These are phyloP conservation scores for Termitomyces sp. DNA, from an alignment of 768 basidiomycete genomes.

Conservation along the genomic window DNA sequence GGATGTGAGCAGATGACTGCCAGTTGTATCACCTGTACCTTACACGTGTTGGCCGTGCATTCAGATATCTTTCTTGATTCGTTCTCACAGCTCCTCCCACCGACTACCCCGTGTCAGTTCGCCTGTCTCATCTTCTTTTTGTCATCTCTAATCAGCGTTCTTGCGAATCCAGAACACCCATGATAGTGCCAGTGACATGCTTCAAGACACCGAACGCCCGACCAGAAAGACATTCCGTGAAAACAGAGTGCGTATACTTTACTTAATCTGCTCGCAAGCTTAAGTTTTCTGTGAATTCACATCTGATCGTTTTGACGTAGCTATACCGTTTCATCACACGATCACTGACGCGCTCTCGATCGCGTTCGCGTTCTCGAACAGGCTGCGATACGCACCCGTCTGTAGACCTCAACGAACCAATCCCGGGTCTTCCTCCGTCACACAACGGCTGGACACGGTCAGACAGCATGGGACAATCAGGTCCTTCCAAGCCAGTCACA, in stretches of 20 bases:
- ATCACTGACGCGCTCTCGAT: constrained; percentile 50
- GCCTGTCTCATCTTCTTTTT: neutral
- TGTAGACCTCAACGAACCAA: constrained; percentile 15
- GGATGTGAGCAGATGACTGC: constrained; percentile 25
- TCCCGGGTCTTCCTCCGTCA: constrained; percentile 17
- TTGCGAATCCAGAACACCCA: constrained; percentile 3
- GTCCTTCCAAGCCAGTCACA: constrained; percentile 40
- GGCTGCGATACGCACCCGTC: constrained; percentile 15
- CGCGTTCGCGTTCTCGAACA: constrained; percentile 50
- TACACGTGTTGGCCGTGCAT: constrained; percentile 42
- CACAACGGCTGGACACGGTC: constrained; percentile 9
- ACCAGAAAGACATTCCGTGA: constrained; percentile 38
- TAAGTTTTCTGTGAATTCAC: constrained; percentile 4
- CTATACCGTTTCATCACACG: constrained; percentile 55
- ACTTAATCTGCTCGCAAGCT: constrained; percentile 2
- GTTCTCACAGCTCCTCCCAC: constrained; percentile 32
- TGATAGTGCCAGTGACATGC: constrained; percentile 14
- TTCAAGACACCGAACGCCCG: constrained; percentile 31
- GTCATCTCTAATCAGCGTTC: neutral
- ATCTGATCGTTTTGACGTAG: constrained; percentile 27
- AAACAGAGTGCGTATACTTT: constrained; percentile 35
- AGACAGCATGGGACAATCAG: constrained; percentile 18
- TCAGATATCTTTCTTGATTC: constrained; percentile 36
- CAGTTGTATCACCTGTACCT: constrained; percentile 25
- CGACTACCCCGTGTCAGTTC: constrained; percentile 25